A percentile compares a stretch with the other conserved stretches of the same genome.
Conservation (phyloP, 306 rosid species). For the Trifolium fragiferum region DNA sequence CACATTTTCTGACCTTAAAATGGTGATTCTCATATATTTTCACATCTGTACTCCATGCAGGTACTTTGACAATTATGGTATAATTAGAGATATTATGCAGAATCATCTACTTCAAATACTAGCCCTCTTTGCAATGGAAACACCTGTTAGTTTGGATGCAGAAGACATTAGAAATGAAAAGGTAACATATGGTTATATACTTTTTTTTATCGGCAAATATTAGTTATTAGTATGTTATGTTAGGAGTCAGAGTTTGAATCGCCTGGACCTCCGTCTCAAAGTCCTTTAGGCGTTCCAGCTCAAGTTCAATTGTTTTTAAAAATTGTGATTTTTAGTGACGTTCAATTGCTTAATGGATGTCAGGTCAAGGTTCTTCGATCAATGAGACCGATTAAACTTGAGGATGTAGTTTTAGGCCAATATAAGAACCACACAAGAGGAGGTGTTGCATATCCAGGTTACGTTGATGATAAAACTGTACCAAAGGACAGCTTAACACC, state of each 20-base stretch:
- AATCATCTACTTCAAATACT: slow-evolving; percentile 92
- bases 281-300: not conserved
- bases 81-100: slow-evolving; percentile 95
- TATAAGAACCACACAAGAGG: slow-evolving; percentile 87
- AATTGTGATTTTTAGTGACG: not conserved
- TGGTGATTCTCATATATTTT: slow-evolving; percentile 35
- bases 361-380: slow-evolving; percentile 94
- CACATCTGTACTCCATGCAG: slow-evolving; percentile 47
- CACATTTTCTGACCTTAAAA: not conserved
- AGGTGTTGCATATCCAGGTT: slow-evolving; percentile 75
- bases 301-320: slow-evolving; percentile 25
- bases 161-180: slow-evolving; percentile 96
- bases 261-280: not conserved
- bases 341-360: slow-evolving; percentile 37
- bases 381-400: slow-evolving; percentile 79
- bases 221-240: not conserved
- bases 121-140: slow-evolving; percentile 97
- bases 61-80: slow-evolving; percentile 88
- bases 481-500: slow-evolving; percentile 89
- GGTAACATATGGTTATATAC: slow-evolving; percentile 50
- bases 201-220: not conserved
- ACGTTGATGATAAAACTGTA: slow-evolving; percentile 79
- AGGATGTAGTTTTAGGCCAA: slow-evolving; percentile 70
- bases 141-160: slow-evolving; percentile 93
- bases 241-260: not conserved